These are phyloP conservation scores for Botrytis porri DNA, from an alignment of 2,329 filamentous ascomycete species.

Conservation along the genomic window DNA sequence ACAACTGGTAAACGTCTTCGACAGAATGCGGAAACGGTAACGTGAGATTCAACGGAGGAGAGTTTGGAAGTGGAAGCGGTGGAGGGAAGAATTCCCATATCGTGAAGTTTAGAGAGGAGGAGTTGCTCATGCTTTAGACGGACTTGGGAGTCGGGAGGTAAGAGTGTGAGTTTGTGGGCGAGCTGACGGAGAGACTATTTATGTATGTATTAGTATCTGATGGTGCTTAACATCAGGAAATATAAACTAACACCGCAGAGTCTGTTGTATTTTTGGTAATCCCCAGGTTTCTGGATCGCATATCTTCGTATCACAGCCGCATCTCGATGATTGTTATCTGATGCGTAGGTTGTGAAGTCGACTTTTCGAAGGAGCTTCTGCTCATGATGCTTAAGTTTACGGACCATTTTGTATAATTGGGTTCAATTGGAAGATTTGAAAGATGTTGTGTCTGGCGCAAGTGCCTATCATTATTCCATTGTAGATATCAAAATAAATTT, in stretches of 20 bases:
- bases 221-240: neutral
- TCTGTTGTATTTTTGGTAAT: slow-evolving; percentile 69
- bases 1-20: slow-evolving; percentile 80
- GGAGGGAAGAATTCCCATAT: slow-evolving; percentile 81
- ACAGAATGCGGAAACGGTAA: slow-evolving; percentile 87
- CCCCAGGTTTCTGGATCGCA: slow-evolving; percentile 83
- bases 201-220: slow-evolving; percentile 30
- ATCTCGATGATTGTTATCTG: slow-evolving; percentile 82
- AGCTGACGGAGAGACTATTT: slow-evolving; percentile 77
- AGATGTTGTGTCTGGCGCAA: slow-evolving; percentile 6
- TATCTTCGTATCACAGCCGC: slow-evolving; percentile 78
- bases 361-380: slow-evolving; percentile 88
- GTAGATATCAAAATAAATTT: slow-evolving; percentile 10
- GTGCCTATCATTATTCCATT: neutral
- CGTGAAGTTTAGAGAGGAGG: slow-evolving; percentile 85
- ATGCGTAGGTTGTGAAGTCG: slow-evolving; percentile 93
- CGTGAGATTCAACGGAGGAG: slow-evolving; percentile 79
- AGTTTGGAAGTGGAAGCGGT: slow-evolving; percentile 65
- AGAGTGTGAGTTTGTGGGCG: slow-evolving; percentile 79
- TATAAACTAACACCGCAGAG: slow-evolving; percentile 62
- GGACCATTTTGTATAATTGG: slow-evolving; percentile 65
- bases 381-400: slow-evolving; percentile 96
- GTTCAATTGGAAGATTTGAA: neutral
- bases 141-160: slow-evolving; percentile 74
- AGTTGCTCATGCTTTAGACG: slow-evolving; percentile 82